Conservation (phyloP, 495 filamentous ascomycete genomes). For the Trichoderma erinaceum region DNA sequence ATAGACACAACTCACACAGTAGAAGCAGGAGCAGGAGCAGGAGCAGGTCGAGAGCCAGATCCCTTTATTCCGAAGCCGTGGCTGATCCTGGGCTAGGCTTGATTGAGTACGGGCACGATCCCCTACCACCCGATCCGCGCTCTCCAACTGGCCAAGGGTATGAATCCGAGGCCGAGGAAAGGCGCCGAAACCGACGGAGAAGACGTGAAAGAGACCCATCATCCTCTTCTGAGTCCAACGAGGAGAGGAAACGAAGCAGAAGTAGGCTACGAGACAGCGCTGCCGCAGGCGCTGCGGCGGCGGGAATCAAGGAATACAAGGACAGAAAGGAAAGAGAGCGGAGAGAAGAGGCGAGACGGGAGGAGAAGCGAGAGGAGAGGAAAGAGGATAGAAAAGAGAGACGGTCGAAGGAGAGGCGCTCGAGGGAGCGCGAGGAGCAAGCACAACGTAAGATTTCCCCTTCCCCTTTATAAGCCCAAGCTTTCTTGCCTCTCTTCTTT, state of each 20-base stretch:
- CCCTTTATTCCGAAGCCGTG: constrained; percentile 48
- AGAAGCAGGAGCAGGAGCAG: constrained; percentile 20
- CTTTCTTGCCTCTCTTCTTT: too few species aligned
- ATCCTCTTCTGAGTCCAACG: constrained; percentile 41
- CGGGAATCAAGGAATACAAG: constrained; percentile 69
- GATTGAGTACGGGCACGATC: constrained; percentile 74
- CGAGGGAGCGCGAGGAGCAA: constrained; percentile 19
- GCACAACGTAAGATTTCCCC: constrained; percentile 19
- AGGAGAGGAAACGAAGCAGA: constrained; percentile 47
- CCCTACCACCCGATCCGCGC: constrained; percentile 39
- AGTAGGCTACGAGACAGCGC: constrained; percentile 62
- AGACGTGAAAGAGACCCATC: constrained; percentile 29
- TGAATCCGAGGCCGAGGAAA: constrained; percentile 30
- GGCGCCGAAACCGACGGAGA: constrained; percentile 23
- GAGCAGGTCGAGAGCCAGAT: constrained; percentile 49
- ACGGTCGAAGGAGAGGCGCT: constrained; percentile 19
- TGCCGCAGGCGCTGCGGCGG: constrained; percentile 63
- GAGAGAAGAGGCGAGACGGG: constrained; percentile 25
- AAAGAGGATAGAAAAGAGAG: constrained; percentile 22
- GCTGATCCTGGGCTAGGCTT: constrained; percentile 62
- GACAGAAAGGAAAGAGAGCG: constrained; percentile 43
- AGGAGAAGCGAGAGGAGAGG: constrained; percentile 27
- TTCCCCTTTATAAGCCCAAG: neutral
- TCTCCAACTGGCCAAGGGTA: constrained; percentile 26
- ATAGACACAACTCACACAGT: constrained; percentile 20